Evolutionary conservation across 2,329 filamentous ascomycete genomes (phyloP).

Genomic region (Calonectria hongkongensis): DNA sequence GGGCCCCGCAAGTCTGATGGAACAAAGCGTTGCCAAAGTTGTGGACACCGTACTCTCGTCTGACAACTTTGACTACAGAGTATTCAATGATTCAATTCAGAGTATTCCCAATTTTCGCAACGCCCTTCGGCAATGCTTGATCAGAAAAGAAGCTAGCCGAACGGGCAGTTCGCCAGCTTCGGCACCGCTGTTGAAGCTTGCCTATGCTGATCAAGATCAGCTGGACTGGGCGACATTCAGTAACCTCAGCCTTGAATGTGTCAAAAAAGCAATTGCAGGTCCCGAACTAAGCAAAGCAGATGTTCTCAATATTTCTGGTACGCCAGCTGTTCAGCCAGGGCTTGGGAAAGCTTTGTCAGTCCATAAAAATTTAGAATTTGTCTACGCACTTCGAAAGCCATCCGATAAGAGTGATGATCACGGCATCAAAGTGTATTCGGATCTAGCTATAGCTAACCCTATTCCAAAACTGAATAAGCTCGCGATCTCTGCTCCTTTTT

Average conservation of each 20-base stretch:
- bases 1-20: background rate
- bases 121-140: background rate
- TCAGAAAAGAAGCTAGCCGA: background rate
- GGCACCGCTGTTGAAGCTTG: conserved; percentile 21
- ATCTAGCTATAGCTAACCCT: background rate
- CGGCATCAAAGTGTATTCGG: conserved; percentile 14
- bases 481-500: conserved; percentile 28
- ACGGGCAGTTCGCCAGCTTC: background rate
- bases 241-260: background rate
- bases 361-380: conserved; percentile 13
- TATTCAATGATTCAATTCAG: conserved; percentile 2
- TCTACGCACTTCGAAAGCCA: conserved; percentile 29
- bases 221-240: conserved; percentile 23
- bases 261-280: conserved; percentile 11
- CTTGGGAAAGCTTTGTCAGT: conserved; percentile 25
- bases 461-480: conserved; percentile 21
- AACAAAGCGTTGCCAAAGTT: conserved; percentile 22
- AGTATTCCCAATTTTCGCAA: conserved; percentile 11
- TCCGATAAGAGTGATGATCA: background rate
- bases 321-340: background rate
- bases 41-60: conserved; percentile 18
- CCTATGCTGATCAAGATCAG: conserved; percentile 3
- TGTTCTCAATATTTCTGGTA: conserved; percentile 12
- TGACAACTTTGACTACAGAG: background rate
- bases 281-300: conserved; percentile 7